A percentile compares a stretch with the other conserved stretches of the same genome.
Conservation (phyloP, 2,329 filamentous ascomycete species). For the Ascochyta rabiei region DNA sequence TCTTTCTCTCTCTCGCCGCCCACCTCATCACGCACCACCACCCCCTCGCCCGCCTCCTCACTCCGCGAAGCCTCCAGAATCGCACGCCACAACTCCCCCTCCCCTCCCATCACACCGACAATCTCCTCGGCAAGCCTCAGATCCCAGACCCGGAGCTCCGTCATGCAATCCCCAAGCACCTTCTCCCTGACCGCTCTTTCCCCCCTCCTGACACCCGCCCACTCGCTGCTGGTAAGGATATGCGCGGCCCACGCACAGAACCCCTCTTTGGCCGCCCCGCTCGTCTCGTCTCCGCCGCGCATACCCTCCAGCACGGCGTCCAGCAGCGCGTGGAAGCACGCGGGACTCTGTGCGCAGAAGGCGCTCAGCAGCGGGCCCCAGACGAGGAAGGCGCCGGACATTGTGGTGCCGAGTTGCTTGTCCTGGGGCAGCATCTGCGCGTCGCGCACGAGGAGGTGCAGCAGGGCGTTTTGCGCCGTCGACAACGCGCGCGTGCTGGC, state of each 20-base stretch:
- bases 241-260: constrained; percentile 58
- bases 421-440: constrained; percentile 44
- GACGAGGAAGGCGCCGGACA: constrained; percentile 53
- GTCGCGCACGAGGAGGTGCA: background rate
- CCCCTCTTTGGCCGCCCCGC: constrained; percentile 50
- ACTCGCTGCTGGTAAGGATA: constrained; percentile 50
- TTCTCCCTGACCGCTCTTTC: constrained; percentile 19
- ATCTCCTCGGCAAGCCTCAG: constrained; percentile 43
- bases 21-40: constrained; percentile 15
- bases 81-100: constrained; percentile 21
- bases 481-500: constrained; percentile 16
- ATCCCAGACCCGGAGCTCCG: constrained; percentile 47
- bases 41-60: constrained; percentile 12
- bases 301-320: constrained; percentile 48
- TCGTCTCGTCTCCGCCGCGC: constrained; percentile 23
- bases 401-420: constrained; percentile 40
- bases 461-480: constrained; percentile 12
- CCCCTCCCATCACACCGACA: constrained; percentile 30
- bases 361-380: constrained; percentile 50
- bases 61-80: constrained; percentile 42
- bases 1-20: background rate
- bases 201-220: constrained; percentile 33
- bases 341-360: constrained; percentile 41
- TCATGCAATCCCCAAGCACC: constrained; percentile 38
- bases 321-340: constrained; percentile 48